phyloP scores from a whole-genome alignment of 2,329 filamentous ascomycete species.

The Sporothrix dimorphospora region DNA sequence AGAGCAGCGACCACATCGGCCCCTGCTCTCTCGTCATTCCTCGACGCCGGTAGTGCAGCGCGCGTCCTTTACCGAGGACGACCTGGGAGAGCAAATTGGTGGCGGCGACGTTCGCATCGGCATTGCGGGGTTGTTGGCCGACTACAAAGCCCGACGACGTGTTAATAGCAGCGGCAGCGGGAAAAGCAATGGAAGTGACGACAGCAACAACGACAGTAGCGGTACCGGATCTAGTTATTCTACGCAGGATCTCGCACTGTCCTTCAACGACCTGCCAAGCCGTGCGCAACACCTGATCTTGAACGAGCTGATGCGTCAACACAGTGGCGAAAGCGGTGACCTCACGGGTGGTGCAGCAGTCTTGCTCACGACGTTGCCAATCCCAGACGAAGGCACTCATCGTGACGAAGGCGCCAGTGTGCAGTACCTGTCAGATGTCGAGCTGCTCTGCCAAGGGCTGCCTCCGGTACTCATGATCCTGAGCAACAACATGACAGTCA shows the following conservation, averaged over 20 bases:
- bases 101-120: conserved; percentile 45
- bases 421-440: conserved; percentile 75
- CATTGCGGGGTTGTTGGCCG: conserved; percentile 50
- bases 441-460: conserved; percentile 75
- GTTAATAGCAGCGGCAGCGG: not conserved
- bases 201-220: not conserved
- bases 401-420: conserved; percentile 70
- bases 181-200: not conserved
- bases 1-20: conserved; percentile 32
- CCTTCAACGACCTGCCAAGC: conserved; percentile 84
- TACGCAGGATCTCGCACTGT: conserved; percentile 59
- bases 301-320: conserved; percentile 76
- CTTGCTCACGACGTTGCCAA: conserved; percentile 80
- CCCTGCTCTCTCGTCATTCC: conserved; percentile 27
- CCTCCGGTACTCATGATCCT: conserved; percentile 79
- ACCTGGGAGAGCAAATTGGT: not conserved
- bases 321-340: conserved; percentile 59
- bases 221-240: conserved; percentile 31
- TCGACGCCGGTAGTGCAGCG: conserved; percentile 26
- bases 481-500: conserved; percentile 90
- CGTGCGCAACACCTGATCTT: conserved; percentile 84
- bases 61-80: not conserved
- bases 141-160: conserved; percentile 40
- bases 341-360: conserved; percentile 59
- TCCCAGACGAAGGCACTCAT: conserved; percentile 76